phyloP scores from a whole-genome alignment of 805 yeast species.

The Aciculoconidium aculeatum region DNA sequence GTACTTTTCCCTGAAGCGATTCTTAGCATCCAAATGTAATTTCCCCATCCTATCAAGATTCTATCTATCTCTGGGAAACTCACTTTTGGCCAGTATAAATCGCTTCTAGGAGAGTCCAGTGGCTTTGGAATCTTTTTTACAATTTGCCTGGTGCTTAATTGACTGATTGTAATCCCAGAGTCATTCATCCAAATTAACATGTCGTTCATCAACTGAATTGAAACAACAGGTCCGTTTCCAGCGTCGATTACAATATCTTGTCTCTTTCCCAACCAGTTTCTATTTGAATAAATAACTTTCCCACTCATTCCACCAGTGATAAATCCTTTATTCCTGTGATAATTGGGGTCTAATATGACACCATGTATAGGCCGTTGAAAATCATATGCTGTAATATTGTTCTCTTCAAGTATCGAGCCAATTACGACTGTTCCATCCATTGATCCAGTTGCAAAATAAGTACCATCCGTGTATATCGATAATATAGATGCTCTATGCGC shows the following conservation, averaged over 20 bases:
- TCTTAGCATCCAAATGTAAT: constrained; percentile 65
- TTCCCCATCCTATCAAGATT: constrained; percentile 78
- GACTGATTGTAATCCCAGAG: constrained; percentile 65
- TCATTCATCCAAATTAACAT: constrained; percentile 81
- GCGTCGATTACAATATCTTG: constrained; percentile 59
- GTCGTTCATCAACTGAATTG: constrained; percentile 57
- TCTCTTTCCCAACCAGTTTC: constrained; percentile 85
- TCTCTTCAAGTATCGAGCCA: constrained; percentile 58
- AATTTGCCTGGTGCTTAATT: constrained; percentile 43
- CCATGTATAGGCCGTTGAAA: constrained; percentile 86
- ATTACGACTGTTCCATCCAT: constrained; percentile 91
- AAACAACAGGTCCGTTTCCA: constrained; percentile 65
- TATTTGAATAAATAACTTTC: constrained; percentile 63
- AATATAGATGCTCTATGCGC: constrained; percentile 84
- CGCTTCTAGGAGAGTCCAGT: constrained; percentile 54
- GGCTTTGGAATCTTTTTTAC: constrained; percentile 56
- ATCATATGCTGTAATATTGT: constrained; percentile 68
- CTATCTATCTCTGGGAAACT: constrained; percentile 60
- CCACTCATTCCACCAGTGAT: constrained; percentile 91
- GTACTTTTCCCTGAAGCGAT: constrained; percentile 20
- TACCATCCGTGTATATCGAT: constrained; percentile 67
- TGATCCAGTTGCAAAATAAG: constrained; percentile 77
- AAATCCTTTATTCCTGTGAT: constrained; percentile 55
- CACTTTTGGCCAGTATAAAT: constrained; percentile 77
- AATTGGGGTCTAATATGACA: constrained; percentile 72